A percentile compares a stretch with the other conserved stretches of the same genome.
These are phyloP conservation scores for Neoboletus brunneissimus DNA, from an alignment of 768 basidiomycete genomes.

Conservation along the genomic window DNA sequence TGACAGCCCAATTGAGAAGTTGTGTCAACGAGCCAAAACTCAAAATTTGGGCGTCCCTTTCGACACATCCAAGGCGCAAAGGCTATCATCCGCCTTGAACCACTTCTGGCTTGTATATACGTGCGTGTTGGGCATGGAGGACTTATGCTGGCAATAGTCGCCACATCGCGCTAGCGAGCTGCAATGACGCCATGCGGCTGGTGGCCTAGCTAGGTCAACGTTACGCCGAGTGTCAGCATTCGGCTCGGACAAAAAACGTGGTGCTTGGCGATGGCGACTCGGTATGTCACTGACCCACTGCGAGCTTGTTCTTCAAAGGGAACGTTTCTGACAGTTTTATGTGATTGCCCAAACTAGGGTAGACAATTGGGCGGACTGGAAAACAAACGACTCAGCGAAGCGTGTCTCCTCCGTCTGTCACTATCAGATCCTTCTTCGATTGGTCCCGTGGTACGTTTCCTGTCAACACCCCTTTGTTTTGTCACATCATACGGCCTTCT, in stretches of 20 bases:
- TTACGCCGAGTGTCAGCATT: neutral
- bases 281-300: neutral
- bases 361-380: constrained; percentile 29
- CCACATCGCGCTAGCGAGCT: neutral
- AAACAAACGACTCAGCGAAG: constrained; percentile 21
- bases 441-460: neutral
- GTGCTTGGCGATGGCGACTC: constrained; percentile 1
- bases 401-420: neutral
- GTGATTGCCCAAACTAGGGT: constrained; percentile 12
- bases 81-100: neutral
- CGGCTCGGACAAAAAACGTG: constrained; percentile 8
- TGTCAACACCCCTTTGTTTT: constrained; percentile 24
- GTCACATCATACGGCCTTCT: constrained; percentile 6
- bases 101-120: neutral
- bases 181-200: neutral
- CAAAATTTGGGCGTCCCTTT: neutral
- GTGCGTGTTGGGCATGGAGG: no score
- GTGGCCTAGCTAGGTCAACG: neutral
- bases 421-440: constrained; percentile 10
- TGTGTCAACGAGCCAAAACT: neutral
- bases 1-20: neutral
- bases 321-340: constrained; percentile 4
- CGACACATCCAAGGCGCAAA: neutral
- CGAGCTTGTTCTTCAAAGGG: constrained; percentile 9
- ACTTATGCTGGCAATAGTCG: neutral